Evolutionary conservation across 2,329 filamentous ascomycete species (phyloP), one percentile per base, ranked within the genome.

Genomic region (Cercospora citrullina): DNA sequence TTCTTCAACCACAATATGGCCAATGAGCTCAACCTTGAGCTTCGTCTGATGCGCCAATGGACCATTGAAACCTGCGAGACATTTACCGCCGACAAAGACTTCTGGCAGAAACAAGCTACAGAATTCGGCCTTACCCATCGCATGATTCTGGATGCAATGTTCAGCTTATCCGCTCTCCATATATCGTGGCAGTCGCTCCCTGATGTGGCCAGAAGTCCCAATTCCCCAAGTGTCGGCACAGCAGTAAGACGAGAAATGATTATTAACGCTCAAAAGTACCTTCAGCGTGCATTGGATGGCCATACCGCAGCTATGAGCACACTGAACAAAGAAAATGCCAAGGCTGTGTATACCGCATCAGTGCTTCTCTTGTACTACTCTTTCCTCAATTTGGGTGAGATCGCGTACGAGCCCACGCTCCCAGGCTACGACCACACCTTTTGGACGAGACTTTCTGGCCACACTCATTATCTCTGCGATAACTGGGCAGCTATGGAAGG

Each of bases 21-120:
- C 12, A 36, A 30, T 33, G 69, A 73, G 60, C 69, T 66, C 2
- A 55, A 61, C 16, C 68, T 75, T 9, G 74, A 75, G 63, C 64
- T 74, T 12, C 68, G 66, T 12, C 69, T 75, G 26, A 75, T 75
- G 71, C 73, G 75, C 53, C 63, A 74, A 45, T 75, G 74, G 74
- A 75, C 72, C 16, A 67, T 72, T 5, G 71, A 72, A 30, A 71
- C 71, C 10, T 72, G 65, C 53, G 57, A 71, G 28, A 71, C 64
- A 21, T 72, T 75, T 58, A 71, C 73, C n/a, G 68, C 69, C 9
- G 67, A 68, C 7, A 58, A 69, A 48, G 71, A 74, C 9, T 76
- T 74, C 67, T 75, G 73, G 72, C 63, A 66, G 42, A 72, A 57
- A 23, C 70, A 75, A 51, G 73, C 71, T 4, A 74, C 74, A 8